Base-by-base conservation (phyloP, 2,329 filamentous ascomycete species). In the Lasiodiplodia gonubiensis region DNA sequence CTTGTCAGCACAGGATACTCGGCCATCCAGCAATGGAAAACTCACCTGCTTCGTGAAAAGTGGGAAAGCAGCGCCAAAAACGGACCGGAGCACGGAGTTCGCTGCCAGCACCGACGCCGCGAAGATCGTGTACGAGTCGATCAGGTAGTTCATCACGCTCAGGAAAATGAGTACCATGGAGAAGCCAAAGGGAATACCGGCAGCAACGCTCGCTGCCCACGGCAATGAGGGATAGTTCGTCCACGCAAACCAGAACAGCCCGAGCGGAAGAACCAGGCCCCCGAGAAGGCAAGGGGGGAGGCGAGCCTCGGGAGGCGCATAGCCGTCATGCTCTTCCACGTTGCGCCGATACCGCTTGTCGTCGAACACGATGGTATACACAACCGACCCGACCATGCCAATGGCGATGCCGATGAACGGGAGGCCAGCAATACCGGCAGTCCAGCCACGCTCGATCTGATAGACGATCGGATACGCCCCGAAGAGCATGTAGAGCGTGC, bases 51-150 rank as follows among this genome's bases (percentile, higher is more conserved):
- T 85, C 0, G 90, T 88, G 76, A 95, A 95, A 1, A 95, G 85
- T 0, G 92, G 92, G 82, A 96, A 95, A 1, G 85, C 89, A 2
- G 92, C 91, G 70, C 91, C 92, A 70, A 89, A 90, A 10, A 93
- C 82, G 0, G 91, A 94, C 71, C 93, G 89, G 46, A 96, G 80
- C 74, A 96, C 90, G 0, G 92, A 91, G 79, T 94, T 92, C 57
- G 90, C 90, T 2, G 92, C 91, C 10, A 94, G 81, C 0, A 89
- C 90, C 0, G 89, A 92, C 0, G 91, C 91, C 0, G 92, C 91
- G 70, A 90, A 94, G 72, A 94, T 90, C 63, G 89, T 89, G 76
- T 92, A 85, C 0, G 76, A 76, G 65, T 80, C 78, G 67, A 80
- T 79, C 55, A 85, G 63, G 74, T 78, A 81, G 73, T 80, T 79